These are phyloP conservation scores for Kodamaea suecica DNA, from an alignment of 1,139 yeast species.

Conservation along the genomic window DNA sequence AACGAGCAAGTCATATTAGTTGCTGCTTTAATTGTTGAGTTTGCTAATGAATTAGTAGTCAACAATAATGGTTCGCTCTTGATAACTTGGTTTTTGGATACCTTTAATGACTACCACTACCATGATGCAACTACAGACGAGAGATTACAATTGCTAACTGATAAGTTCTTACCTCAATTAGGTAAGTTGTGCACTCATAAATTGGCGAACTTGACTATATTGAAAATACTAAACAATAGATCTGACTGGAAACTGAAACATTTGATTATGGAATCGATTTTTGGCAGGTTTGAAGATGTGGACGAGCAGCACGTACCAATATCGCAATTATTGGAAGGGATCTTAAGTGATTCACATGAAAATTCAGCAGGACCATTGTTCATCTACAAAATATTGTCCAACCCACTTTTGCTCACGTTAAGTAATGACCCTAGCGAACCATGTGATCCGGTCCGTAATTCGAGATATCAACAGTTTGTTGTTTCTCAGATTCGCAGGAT, in stretches of 20 bases:
- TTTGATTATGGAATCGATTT: constrained; percentile 59
- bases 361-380: constrained; percentile 80
- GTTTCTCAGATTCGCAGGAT: constrained; percentile 59
- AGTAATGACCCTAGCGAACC: constrained; percentile 29
- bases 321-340: constrained; percentile 33
- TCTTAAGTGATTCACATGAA: constrained; percentile 51
- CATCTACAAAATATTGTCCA: constrained; percentile 70
- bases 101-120: constrained; percentile 58
- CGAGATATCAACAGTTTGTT: constrained; percentile 57
- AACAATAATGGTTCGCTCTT: constrained; percentile 87
- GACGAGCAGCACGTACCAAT: constrained; percentile 26
- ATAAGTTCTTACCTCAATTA: constrained; percentile 60
- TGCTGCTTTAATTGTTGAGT: constrained; percentile 76
- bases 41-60: constrained; percentile 75
- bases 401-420: constrained; percentile 48
- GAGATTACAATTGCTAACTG: constrained; percentile 35
- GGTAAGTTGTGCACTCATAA: constrained; percentile 75
- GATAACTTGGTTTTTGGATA: constrained; percentile 92
- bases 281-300: constrained; percentile 46
- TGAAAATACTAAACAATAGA: constrained; percentile 73
- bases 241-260: constrained; percentile 63
- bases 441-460: constrained; percentile 17
- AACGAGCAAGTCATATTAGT: constrained; percentile 69
- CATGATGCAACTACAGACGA: constrained; percentile 33
- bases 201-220: constrained; percentile 77